phyloP scores from a whole-genome alignment of 139 green algal species.

The Picochlorum sp. region DNA sequence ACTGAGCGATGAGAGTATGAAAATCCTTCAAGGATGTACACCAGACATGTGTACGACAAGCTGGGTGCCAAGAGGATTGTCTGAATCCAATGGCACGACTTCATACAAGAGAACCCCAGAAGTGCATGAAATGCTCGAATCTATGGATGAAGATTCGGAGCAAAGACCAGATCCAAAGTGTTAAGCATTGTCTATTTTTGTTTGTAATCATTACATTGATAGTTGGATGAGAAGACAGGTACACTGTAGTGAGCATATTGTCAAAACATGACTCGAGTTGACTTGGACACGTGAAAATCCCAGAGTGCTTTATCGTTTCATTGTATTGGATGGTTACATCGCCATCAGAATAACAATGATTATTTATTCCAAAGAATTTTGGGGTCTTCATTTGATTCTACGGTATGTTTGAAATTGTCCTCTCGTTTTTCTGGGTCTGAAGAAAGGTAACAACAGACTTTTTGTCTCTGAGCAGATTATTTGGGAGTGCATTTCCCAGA shows the following conservation, averaged over 20 bases:
- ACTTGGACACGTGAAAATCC: no score
- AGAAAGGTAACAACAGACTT: neutral
- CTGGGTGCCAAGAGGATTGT: constrained; percentile 10
- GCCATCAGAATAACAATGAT: constrained; percentile 2
- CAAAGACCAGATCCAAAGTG: no score
- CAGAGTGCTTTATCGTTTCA: no score
- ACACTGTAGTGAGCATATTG: no score
- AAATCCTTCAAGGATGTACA: constrained; percentile 56
- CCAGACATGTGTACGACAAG: constrained; percentile 60
- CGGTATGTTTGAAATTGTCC: neutral
- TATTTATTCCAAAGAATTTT: constrained; percentile 3
- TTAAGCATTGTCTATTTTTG: no score
- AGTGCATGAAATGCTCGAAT: constrained; percentile 9
- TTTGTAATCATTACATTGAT: no score
- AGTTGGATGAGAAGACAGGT: no score
- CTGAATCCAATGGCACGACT: neutral
- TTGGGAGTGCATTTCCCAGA: constrained; percentile 4
- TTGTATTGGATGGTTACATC: no score
- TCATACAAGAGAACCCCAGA: neutral
- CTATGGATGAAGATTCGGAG: neutral
- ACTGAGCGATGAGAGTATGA: constrained; percentile 42
- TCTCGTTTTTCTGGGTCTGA: neutral
- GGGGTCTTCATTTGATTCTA: constrained; percentile 3
- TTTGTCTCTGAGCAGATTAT: neutral
- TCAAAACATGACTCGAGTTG: no score